Percentiles rank a stretch among this genome's conserved stretches.
These are phyloP conservation scores for Prosopis cineraria DNA, from an alignment of 306 rosid genomes.

Conservation along the genomic window DNA sequence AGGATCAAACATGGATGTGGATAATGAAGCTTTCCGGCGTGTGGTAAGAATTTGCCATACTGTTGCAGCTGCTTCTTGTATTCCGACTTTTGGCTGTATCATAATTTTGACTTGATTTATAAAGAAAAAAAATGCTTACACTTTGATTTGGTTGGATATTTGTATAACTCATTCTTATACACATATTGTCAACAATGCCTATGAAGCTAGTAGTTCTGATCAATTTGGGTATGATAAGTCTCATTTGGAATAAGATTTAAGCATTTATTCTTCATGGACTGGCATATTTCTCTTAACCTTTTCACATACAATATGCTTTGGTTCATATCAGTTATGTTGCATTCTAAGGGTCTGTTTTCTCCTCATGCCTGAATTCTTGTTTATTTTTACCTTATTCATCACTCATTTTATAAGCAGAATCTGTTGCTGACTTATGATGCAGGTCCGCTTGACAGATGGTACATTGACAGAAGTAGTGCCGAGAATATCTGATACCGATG, in stretches of 20 bases:
- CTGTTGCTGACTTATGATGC: conserved; percentile 38
- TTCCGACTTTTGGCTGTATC: conserved; percentile 22
- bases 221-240: background rate
- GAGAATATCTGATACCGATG: conserved; percentile 73
- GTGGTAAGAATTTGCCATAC: conserved; percentile 58
- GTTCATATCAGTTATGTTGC: conserved; percentile 24
- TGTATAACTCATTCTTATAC: background rate
- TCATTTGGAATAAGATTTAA: conserved; percentile 8
- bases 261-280: conserved; percentile 21
- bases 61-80: background rate
- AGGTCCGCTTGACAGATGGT: conserved; percentile 74
- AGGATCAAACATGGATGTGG: conserved; percentile 90
- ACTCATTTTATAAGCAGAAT: conserved; percentile 15
- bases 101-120: conserved; percentile 22
- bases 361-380: background rate
- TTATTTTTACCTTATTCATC: conserved; percentile 23
- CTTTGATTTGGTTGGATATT: conserved; percentile 9
- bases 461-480: conserved; percentile 57
- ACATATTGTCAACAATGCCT: background rate
- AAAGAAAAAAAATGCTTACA: background rate
- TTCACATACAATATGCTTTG: conserved; percentile 12
- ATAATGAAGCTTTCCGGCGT: conserved; percentile 70
- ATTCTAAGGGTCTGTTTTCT: background rate
- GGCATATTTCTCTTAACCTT: conserved; percentile 10
- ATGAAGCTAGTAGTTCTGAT: conserved; percentile 13